Conservation (phyloP, 2,329 filamentous ascomycete genomes). For the Trichoderma afroharzianum region DNA sequence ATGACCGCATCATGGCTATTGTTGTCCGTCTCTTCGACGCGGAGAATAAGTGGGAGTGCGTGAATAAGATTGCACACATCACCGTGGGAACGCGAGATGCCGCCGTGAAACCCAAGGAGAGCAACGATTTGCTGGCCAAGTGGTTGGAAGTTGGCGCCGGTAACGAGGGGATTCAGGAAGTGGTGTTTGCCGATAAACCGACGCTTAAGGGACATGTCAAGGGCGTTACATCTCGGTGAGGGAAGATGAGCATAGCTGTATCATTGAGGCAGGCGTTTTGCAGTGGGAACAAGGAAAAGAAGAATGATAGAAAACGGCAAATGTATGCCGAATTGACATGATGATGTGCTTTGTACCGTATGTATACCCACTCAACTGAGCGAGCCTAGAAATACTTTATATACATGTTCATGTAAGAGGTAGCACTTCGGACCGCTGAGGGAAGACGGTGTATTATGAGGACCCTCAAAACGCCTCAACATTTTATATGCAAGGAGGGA, state of each 20-base stretch:
- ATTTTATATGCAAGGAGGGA: not conserved
- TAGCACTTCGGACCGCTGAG: not conserved
- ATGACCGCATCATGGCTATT: conserved; percentile 85
- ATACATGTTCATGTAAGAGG: not conserved
- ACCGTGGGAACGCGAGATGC: conserved; percentile 78
- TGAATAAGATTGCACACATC: conserved; percentile 79
- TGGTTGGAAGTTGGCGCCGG: conserved; percentile 63
- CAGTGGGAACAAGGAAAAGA: not conserved
- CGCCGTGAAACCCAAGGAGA: conserved; percentile 85
- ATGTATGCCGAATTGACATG: not conserved
- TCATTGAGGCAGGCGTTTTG: not conserved
- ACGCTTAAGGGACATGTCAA: conserved; percentile 43
- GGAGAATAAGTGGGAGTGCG: conserved; percentile 59
- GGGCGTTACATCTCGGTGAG: conserved; percentile 46
- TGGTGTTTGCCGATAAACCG: conserved; percentile 49
- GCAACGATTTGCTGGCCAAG: conserved; percentile 73
- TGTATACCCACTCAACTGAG: not conserved
- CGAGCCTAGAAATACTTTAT: not conserved
- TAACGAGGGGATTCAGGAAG: conserved; percentile 41
- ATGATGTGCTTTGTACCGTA: not conserved
- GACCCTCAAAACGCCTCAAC: not conserved
- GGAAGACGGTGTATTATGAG: not conserved
- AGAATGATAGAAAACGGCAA: not conserved
- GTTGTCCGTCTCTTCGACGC: conserved; percentile 69
- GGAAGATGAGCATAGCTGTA: not conserved